Evolutionary conservation across 2,329 filamentous ascomycete species (phyloP), one percentile per base, ranked within the genome.

Genomic region (Ophiostoma novo-ulmi): DNA sequence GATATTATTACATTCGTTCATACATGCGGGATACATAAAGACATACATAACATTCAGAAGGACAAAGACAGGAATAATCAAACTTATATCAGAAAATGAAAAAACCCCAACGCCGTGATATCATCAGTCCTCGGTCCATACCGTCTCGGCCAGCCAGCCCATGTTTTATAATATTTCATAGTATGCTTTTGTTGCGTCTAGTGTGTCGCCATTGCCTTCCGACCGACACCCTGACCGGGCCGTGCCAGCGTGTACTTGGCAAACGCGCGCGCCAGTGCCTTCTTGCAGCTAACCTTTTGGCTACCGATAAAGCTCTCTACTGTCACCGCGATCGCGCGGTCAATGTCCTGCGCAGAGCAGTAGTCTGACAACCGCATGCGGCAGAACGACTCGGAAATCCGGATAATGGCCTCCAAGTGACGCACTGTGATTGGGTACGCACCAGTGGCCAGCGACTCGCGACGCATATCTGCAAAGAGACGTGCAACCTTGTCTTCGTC

Each of bases 321-420:
- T 0, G 95, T 97, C 7, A 99, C 95, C 17, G 94, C 93, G 77
- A 99, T 99, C 71, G 95, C 95, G 63, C 95, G 92, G 80, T 99
- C 95, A 76, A 99, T 97, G 78, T 99, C 95, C 72, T 91, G 87
- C 1, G 91, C 82, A 6, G 91, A 90, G 80, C 94, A 97, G 83
- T 97, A 98, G 75, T 99, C 95, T 0, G 92, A 95, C n/a, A 99
- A 84, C 17, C 95, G 91, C 95, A 99, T 99, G 77, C 97, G 94
- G 80, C 92, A 96, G 82, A 99, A 99, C 0, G 94, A 83, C 80
- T 99, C 95, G 71, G 89, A 90, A 77, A 97, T 97, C 77, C 95
- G 92, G 82, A 99, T 96, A 77, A 98, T 97, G 73, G 94, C 94
- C 85, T 99, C 95, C 44, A 99, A 84, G 82, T 99, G 95, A 83